phyloP scores from a whole-genome alignment of 208 protist species.

The Tetramitus jugosus region DNA sequence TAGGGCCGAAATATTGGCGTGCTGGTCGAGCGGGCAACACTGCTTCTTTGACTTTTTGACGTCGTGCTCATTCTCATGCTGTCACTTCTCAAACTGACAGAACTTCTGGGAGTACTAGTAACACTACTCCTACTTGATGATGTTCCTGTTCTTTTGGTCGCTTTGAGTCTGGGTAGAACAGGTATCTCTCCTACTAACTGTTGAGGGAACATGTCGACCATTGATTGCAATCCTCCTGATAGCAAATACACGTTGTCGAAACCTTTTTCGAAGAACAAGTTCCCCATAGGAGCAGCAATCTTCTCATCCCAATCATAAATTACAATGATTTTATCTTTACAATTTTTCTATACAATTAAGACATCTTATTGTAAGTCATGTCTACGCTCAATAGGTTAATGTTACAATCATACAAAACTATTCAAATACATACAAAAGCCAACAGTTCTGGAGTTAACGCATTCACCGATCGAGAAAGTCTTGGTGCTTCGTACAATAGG shows the following conservation, averaged over 20 bases:
- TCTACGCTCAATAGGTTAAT: not conserved
- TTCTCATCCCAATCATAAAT: slow-evolving; percentile 20
- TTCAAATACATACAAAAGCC: slow-evolving; percentile 7
- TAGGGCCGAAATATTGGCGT: too few relatives aligned
- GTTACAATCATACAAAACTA: not conserved
- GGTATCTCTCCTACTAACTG: not conserved
- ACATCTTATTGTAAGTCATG: not conserved
- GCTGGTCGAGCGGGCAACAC: too few relatives aligned
- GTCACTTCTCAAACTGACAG: not conserved
- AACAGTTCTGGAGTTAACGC: not conserved
- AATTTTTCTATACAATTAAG: slow-evolving; percentile 9
- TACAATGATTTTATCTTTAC: not conserved
- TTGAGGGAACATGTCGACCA: not conserved
- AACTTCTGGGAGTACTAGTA: not conserved
- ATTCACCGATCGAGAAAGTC: not conserved
- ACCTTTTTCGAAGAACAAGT: slow-evolving; percentile 17
- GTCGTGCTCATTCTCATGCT: too few relatives aligned
- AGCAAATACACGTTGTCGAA: slow-evolving; percentile 18
- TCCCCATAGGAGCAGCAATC: not conserved
- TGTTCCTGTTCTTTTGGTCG: not conserved
- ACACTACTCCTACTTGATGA: not conserved
- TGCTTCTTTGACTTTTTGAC: too few relatives aligned
- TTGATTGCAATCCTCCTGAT: not conserved
- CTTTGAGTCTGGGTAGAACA: not conserved
- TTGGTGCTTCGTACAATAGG: not conserved